Conservation (phyloP, 1,139 yeast genomes). For the Pneumocystis oryctolagi region DNA sequence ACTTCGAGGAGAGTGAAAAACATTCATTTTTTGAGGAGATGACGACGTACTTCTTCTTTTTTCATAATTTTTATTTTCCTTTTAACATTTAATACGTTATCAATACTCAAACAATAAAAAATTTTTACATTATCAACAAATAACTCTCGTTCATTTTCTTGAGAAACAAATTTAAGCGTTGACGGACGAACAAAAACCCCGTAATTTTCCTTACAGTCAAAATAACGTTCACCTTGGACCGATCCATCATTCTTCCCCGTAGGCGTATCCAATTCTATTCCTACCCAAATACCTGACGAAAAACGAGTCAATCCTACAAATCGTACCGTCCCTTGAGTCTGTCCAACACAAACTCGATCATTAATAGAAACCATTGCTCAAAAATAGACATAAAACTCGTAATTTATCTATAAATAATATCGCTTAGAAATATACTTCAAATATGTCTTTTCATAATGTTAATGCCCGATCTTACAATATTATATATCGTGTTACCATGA, state of each 20-base stretch:
- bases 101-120: not conserved
- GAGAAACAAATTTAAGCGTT: not conserved
- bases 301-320: slow-evolving; percentile 14
- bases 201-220: slow-evolving; percentile 34
- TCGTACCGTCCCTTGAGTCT: slow-evolving; percentile 13
- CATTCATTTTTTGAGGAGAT: not conserved
- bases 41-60: not conserved
- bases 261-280: slow-evolving; percentile 49
- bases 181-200: slow-evolving; percentile 32
- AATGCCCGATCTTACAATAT: not conserved
- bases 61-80: not conserved
- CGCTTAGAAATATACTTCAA: not conserved
- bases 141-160: not conserved
- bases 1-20: not conserved
- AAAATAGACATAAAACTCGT: not conserved
- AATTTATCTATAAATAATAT: not conserved
- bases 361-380: not conserved
- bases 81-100: not conserved
- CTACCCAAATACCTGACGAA: slow-evolving; percentile 42
- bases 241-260: slow-evolving; percentile 69
- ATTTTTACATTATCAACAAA: not conserved
- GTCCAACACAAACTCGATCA: slow-evolving; percentile 5
- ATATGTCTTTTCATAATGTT: not conserved
- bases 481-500: not conserved
- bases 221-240: slow-evolving; percentile 49